Conservation (phyloP, 2,329 filamentous ascomycete genomes). For the Sclerotinia minor region DNA sequence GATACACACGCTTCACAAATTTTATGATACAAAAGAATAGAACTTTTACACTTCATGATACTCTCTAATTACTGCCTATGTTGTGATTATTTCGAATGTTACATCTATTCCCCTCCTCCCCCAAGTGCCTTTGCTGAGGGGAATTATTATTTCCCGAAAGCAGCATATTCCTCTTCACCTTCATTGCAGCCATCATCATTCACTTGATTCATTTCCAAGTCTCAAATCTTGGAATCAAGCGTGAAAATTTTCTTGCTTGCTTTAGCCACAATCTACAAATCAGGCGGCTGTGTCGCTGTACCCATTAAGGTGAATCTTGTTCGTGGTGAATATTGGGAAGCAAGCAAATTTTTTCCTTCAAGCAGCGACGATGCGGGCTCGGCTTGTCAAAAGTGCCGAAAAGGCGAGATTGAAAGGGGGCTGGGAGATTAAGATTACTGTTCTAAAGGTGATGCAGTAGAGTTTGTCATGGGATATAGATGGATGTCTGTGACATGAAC, state of each 20-base stretch:
- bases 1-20: background rate
- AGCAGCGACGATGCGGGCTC: background rate
- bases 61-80: background rate
- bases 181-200: background rate
- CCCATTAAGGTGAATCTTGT: background rate
- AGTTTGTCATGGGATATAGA: background rate
- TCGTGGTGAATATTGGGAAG: background rate
- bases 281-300: background rate
- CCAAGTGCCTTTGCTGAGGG: background rate
- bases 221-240: background rate
- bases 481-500: background rate
- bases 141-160: background rate
- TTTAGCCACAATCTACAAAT: background rate
- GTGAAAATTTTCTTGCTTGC: background rate
- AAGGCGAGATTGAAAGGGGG: background rate
- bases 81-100: background rate
- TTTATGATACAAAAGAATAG: slow-evolving; percentile 2
- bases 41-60: background rate
- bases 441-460: background rate
- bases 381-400: background rate
- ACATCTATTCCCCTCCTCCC: background rate
- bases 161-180: background rate
- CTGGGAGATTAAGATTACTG: background rate
- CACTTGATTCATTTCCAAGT: background rate
- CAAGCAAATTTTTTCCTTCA: background rate